Evolutionary conservation across 192 early-diverging fungal genomes (phyloP), one percentile per base, ranked within the genome.

Genomic region (Coemansia sp.): DNA sequence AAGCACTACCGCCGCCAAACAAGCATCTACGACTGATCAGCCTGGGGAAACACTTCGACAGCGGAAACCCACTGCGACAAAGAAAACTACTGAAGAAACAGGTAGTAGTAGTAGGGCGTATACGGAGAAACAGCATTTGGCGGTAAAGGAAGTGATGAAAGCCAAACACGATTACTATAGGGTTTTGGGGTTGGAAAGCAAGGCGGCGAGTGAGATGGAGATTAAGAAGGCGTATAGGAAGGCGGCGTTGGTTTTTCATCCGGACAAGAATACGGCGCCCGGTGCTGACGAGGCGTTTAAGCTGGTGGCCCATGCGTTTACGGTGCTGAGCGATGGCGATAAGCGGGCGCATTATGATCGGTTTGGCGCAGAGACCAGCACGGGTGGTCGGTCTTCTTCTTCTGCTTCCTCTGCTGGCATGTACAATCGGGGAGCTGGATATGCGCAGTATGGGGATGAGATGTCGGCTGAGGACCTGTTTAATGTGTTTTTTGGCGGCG

Each of bases 221-320:
- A 90, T 98, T 20, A 97, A 96, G 74, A 96, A 94, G 81, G 91
- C 96, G 20, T 98, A 98, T 83, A 85, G 95, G 69, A 96, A 96
- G 89, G 84, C 95, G 41, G 96, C 96, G 20, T 86, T 98, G 54
- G 88, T 92, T 64, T 95, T 93, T 74, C 97, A 98, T 67, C 97
- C 97, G 0, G 97, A 98, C 68, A 98, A 98, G 75, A 97, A 96
- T 65, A 89, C 85, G 1, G 96, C 97, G 7, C 94, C 96, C 4
- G 95, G 97, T 15, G 94, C 95, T 11, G 96, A 97, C 64, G 95
- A 97, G 73, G 95, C 96, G 0, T 98, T 98, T 71, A 97, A 98
- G 84, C 91, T 95, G 64, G 93, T 98, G 48, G 91, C 92, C 28
- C 92, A 97, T 66, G 94, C 96, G 33, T 96, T 96, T 58, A 90